Base-by-base conservation (phyloP, 2,329 filamentous ascomycete species). In the Pestalotiopsis sp. region DNA sequence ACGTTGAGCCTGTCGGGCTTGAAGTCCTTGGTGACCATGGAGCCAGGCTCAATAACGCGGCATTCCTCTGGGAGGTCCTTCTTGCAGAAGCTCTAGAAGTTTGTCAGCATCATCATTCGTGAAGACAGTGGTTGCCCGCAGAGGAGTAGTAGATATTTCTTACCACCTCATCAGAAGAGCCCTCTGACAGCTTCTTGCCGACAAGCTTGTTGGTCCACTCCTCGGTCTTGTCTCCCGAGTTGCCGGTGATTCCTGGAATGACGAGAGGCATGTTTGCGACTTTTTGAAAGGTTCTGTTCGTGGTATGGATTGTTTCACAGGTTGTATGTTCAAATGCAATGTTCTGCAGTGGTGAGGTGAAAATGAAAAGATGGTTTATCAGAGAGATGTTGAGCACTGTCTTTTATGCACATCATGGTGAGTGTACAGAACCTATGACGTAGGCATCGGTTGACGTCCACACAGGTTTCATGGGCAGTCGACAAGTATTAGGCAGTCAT, bases 161-260 rank as follows among this genome's bases (percentile, higher is more conserved):
- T 79, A 91, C 89, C 9, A 83, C 87, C 76, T 87, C 87, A 71
- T 81, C 85, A 67, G 83, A 83, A 20, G 79, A 77, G 17, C 79
- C 75, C 0, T 89, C 88, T 12, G 84, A 83, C 13, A 91, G 78
- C 62, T 84, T 90, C 86, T 91, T 91, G 76, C 89, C 89, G 60
- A 89, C 84, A 4, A 91, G 82, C 83, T 90, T 90, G 79, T 84
- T 85, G 72, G 80, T 81, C 89, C 89, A 91, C 74, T 89, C 83
- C 69, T 88, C 82, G 45, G 84, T 87, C 77, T 81, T 75, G 73
- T 78, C 79, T 71, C 77, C 77, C 56, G 82, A 78, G 70, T 80
- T 81, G 70, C 80, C 74, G 71, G 83, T 89, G 73, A 90, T 80
- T 75, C 86, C 87, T 67, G 89, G 88, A 20, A 90, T 84, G 74